Percentiles rank a stretch among this genome's conserved stretches.
Evolutionary conservation across 805 yeast genomes (phyloP).

Genomic region (Pichia scutulata): DNA sequence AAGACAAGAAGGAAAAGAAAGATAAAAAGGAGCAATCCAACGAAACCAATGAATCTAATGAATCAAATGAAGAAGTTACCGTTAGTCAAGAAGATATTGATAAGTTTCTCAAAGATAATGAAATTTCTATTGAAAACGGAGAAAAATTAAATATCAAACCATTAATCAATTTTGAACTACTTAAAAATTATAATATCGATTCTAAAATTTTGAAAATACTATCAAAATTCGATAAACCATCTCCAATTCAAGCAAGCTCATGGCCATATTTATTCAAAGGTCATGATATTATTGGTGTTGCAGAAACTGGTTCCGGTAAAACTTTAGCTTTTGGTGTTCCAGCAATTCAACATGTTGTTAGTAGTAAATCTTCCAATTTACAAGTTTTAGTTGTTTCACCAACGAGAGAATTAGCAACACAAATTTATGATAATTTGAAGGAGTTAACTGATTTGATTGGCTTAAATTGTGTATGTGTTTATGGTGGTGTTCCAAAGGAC

Average conservation of each 20-base stretch:
- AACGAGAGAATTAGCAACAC: constrained; percentile 95
- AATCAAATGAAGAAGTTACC: background rate
- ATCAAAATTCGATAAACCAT: constrained; percentile 75
- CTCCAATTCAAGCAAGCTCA: constrained; percentile 90
- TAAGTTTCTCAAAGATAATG: constrained; percentile 58
- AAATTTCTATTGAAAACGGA: constrained; percentile 74
- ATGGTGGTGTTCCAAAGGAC: constrained; percentile 97
- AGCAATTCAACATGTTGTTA: constrained; percentile 67
- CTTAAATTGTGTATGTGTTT: constrained; percentile 72
- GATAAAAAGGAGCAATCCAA: too few species aligned
- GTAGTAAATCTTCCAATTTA: constrained; percentile 40
- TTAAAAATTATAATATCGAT: constrained; percentile 39
- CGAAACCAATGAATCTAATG: background rate
- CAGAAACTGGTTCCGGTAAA: constrained; percentile 97
- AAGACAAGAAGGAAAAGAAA: constrained; percentile 22
- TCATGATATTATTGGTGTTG: constrained; percentile 91
- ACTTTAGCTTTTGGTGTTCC: constrained; percentile 98
- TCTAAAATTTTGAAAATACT: constrained; percentile 52
- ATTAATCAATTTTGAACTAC: constrained; percentile 54
- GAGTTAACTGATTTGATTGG: constrained; percentile 53
- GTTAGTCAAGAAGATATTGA: constrained; percentile 48
- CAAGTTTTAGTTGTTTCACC: constrained; percentile 87
- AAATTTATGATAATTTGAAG: constrained; percentile 77
- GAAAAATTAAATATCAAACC: constrained; percentile 50
- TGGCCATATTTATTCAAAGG: constrained; percentile 85